Evolutionary conservation across 2,329 filamentous ascomycete genomes (phyloP), one percentile per base, ranked within the genome.

Genomic region (Emmonsiellopsis sp.): DNA sequence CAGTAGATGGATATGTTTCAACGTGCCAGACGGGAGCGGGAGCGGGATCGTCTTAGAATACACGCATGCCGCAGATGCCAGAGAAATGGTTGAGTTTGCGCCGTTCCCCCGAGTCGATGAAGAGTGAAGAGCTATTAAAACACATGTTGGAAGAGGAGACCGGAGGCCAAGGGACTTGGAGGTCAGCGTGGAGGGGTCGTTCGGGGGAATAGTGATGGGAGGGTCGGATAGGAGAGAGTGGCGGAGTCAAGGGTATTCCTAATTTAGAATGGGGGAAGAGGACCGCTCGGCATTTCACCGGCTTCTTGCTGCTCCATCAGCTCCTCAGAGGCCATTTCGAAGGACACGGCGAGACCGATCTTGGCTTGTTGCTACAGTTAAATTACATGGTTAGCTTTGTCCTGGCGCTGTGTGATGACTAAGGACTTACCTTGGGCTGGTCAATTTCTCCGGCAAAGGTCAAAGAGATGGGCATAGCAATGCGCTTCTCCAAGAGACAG

Each of bases 401-500:
- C n/a, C 21, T n/a, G 40, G 14, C 14, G 17, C 10, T 42, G 40
- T 1, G 10, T 8, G 2, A 37, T 31, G 10, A 14, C 7, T 8
- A 13, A 52, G 10, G 45, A 78, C 88, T 71, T 81, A 96, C 93
- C 78, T 91, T 91, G 64, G 85, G 83, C 75, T 98, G 92, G 74
- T 98, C 93, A 66, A 98, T 88, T 69, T 97, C 93, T 61, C 91
- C 92, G 53, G 91, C 89, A 74, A 98, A 95, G 54, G 91, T 95
- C 75, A 98, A 83, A 70, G 86, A 87, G 55, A 98, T 90, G 32
- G 91, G 87, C 59, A 90, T 89, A 33, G 90, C 90, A 65, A 98
- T 88, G 66, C 90, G 86, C 84, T 96, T 97, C 80, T 98, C 93
- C 62, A 97, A 76, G 65, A 96, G 75, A 68, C 89, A 93, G 73